Base-by-base conservation (phyloP, 768 basidiomycete genomes). In the Termitomyces sp. region DNA sequence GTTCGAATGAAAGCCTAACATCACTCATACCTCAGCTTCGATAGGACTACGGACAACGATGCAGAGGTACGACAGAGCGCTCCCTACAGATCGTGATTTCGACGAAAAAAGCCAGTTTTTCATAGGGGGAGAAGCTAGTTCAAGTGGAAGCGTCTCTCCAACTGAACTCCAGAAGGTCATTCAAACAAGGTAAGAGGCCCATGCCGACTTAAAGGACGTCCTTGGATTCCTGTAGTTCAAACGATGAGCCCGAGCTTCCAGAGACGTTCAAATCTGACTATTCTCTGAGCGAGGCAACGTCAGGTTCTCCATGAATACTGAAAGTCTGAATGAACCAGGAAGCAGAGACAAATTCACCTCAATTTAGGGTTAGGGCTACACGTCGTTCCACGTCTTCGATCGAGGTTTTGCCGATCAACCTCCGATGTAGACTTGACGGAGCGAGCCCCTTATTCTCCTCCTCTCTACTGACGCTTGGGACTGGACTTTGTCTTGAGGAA, bases 301-400 rank as follows among this genome's bases (percentile, higher is more conserved):
- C 12, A 15, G n/a, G 7, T 19, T 41, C 11, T 38, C 37, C 5
- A 17, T 11, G 5, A 7, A 23, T 1, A 23, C 23, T 2, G 23
- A 2, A 23, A 23, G 23, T 23, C 23, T 23, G 23, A 23, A 23
- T 23, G 23, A 23, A 2, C 23, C 23, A 23, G 23, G 23, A 23
- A 23, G n/a, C n/a, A n/a, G 30, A 3, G 30, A 30, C 3, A 30
- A 33, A 33, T 10, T 53, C 19, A 56, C 61, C 60, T 54, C 50
- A 58, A 54, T 59, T 31, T 64, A 60, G 66, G 67, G 67, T 68
- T 68, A 68, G 62, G 67, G 65, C 62, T 64, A 68, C 67, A 64
- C 65, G 62, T 63, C 43, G 46, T 56, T 60, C 45, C 62, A 63
- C 64, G 62, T 65, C 62, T 59, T 63, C 45, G 63, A 54, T 61